A percentile compares a stretch with the other conserved stretches of the same genome.
phyloP scores from a whole-genome alignment of 495 filamentous ascomycete species.

The Pseudoneurospora amorphoporcata region DNA sequence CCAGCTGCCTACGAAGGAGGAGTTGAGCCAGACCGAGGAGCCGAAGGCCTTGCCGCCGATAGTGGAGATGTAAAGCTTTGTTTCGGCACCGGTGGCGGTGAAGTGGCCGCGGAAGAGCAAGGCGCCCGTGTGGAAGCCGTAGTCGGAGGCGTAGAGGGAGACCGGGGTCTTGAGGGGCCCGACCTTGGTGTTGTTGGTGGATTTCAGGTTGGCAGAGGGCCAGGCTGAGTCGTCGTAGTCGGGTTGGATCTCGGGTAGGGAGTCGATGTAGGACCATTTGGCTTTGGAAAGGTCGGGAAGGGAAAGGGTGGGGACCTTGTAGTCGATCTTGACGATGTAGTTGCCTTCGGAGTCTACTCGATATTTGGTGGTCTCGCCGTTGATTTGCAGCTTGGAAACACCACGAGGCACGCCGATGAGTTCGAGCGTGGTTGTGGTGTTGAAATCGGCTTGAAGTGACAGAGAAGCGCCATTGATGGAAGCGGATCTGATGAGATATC shows the following conservation, averaged over 20 bases:
- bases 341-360: slow-evolving; percentile 40
- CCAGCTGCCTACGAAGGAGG: slow-evolving; percentile 45
- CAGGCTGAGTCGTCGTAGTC: slow-evolving; percentile 60
- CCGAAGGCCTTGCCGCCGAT: slow-evolving; percentile 56
- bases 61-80: slow-evolving; percentile 42
- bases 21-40: slow-evolving; percentile 46
- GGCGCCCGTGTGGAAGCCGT: slow-evolving; percentile 61
- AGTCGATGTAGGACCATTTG: slow-evolving; percentile 61
- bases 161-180: slow-evolving; percentile 47
- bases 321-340: slow-evolving; percentile 41
- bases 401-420: slow-evolving; percentile 48
- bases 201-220: slow-evolving; percentile 43
- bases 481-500: slow-evolving; percentile 64
- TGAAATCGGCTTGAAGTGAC: slow-evolving; percentile 60
- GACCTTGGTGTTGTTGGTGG: slow-evolving; percentile 46
- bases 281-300: slow-evolving; percentile 47
- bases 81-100: slow-evolving; percentile 51
- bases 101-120: slow-evolving; percentile 68
- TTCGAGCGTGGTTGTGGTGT: slow-evolving; percentile 51
- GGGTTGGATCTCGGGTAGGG: slow-evolving; percentile 55
- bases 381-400: slow-evolving; percentile 48
- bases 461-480: slow-evolving; percentile 40
- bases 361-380: slow-evolving; percentile 36
- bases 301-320: slow-evolving; percentile 39
- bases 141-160: slow-evolving; percentile 60